Base-by-base conservation (phyloP, 2,329 filamentous ascomycete genomes). In the Clonostachys sp. region DNA sequence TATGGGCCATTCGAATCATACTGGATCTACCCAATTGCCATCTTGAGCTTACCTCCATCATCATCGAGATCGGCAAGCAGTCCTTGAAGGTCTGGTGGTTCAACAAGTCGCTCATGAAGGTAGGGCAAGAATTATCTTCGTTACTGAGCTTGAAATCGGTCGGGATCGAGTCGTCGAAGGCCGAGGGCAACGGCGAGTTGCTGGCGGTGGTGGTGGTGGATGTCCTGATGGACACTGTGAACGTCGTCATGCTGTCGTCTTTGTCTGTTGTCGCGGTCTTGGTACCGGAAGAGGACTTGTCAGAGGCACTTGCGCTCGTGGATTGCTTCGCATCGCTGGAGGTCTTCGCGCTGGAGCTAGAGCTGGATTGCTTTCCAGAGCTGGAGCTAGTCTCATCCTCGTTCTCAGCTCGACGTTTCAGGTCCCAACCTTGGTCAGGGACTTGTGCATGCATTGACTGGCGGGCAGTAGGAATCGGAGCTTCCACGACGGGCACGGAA, bases 21-120 rank as follows among this genome's bases (percentile, higher is more conserved):
- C 17, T 13, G 2, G 18, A 12, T 13, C 24, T 18, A 12, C 17
- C 13, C 17, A 13, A 30, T 10, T 30, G 24, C 24, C 8, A 34
- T 42, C 6, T 35, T 12, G 20, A 12, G 34, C 79, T 61, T 70
- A 89, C 87, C 73, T 88, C 82, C 10, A 97, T 73, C 53, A 97
- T 79, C 57, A 96, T 75, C 2, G 91, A 96, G 48, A 96, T 74
- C 0, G 92, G 89, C 55, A 91, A 82, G 69, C 92, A 97, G 45
- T 77, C 64, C 55, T 81, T 78, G 56, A 94, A 90, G 5, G 80
- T 83, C 6, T 75, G 61, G 60, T 89, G 80, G 42, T 67, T 69
- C 45, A 94, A 75, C 57, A 95, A 82, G 3, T 64, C 64, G 45
- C 79, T 73, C 63, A 95, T 84, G 66, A 92, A 91, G 6, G 61